phyloP scores from a whole-genome alignment of 495 filamentous ascomycete species.

The Penicillium antarcticum region DNA sequence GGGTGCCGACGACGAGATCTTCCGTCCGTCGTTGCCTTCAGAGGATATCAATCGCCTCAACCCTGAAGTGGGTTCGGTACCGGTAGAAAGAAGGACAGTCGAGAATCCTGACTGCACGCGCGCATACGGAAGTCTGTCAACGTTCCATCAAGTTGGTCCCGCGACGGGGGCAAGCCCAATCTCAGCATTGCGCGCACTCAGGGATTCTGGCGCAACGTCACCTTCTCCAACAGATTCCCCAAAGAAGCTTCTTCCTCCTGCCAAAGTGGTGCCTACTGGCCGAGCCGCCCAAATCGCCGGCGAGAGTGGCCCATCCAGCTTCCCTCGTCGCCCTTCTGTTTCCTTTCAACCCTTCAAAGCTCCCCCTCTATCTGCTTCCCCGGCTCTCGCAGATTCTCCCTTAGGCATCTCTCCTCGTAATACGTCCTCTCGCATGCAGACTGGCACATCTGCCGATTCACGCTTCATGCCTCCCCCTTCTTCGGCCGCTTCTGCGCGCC shows the following conservation, averaged over 20 bases:
- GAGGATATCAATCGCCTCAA: constrained; percentile 34
- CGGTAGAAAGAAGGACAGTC: constrained; percentile 41
- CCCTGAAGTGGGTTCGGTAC: constrained; percentile 72
- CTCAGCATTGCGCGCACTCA: constrained; percentile 72
- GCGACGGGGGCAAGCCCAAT: constrained; percentile 79
- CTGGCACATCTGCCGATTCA: constrained; percentile 57
- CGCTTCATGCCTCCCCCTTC: constrained; percentile 58
- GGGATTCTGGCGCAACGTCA: constrained; percentile 48
- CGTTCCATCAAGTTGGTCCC: constrained; percentile 80
- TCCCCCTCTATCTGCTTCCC: constrained; percentile 88
- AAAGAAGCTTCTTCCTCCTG: constrained; percentile 57
- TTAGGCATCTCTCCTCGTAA: constrained; percentile 60
- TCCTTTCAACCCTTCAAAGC: constrained; percentile 97
- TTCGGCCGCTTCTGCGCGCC: constrained; percentile 40
- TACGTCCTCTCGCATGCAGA: constrained; percentile 50
- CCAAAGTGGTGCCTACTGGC: constrained; percentile 54
- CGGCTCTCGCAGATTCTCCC: constrained; percentile 54
- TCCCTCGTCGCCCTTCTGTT: constrained; percentile 73
- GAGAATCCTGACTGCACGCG: constrained; percentile 64
- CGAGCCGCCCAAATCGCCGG: constrained; percentile 56
- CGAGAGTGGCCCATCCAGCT: constrained; percentile 47
- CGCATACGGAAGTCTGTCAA: constrained; percentile 89
- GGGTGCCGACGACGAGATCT: constrained; percentile 83
- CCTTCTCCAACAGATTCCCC: constrained; percentile 54
- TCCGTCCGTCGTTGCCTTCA: constrained; percentile 67